Conservation (phyloP, 2,329 filamentous ascomycete genomes). For the Fusarium sp. region DNA sequence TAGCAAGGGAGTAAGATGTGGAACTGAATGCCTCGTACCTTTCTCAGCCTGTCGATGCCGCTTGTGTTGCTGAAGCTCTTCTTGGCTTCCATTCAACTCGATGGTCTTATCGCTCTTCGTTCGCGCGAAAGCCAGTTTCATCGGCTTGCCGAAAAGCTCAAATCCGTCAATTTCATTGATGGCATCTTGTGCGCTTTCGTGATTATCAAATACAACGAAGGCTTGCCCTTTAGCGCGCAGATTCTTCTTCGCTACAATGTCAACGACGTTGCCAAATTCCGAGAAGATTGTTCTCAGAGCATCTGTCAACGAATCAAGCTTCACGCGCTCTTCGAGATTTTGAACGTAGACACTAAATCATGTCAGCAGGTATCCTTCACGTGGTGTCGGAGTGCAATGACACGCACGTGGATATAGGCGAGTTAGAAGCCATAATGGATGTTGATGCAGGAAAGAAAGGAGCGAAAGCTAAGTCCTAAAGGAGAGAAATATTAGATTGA, state of each 20-base stretch:
- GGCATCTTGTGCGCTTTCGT: constrained; percentile 82
- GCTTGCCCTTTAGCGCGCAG: constrained; percentile 94
- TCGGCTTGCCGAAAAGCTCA: constrained; percentile 90
- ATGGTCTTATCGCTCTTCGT: constrained; percentile 91
- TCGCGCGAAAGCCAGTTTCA: constrained; percentile 85
- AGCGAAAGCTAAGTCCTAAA: too few species aligned
- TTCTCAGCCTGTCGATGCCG: constrained; percentile 87
- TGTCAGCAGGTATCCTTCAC: constrained; percentile 55
- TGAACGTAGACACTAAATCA: constrained; percentile 73
- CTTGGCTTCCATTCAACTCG: constrained; percentile 75
- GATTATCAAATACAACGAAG: constrained; percentile 88
- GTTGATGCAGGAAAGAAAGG: too few species aligned
- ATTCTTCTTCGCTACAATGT: constrained; percentile 90
- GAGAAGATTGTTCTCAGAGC: constrained; percentile 83
- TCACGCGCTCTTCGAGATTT: constrained; percentile 94
- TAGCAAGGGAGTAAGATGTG: neutral
- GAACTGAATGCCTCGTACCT: constrained; percentile 64
- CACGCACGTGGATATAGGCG: constrained; percentile 76
- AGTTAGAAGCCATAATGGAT: constrained; percentile 54
- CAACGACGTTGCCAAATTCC: constrained; percentile 87
- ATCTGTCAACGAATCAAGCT: constrained; percentile 79
- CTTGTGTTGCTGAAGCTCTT: constrained; percentile 92
- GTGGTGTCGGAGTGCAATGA: constrained; percentile 75
- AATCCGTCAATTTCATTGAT: constrained; percentile 94
- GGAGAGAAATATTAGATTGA: too few species aligned